These are phyloP conservation scores for Candida anglica DNA, from an alignment of 805 yeast genomes.

Conservation along the genomic window DNA sequence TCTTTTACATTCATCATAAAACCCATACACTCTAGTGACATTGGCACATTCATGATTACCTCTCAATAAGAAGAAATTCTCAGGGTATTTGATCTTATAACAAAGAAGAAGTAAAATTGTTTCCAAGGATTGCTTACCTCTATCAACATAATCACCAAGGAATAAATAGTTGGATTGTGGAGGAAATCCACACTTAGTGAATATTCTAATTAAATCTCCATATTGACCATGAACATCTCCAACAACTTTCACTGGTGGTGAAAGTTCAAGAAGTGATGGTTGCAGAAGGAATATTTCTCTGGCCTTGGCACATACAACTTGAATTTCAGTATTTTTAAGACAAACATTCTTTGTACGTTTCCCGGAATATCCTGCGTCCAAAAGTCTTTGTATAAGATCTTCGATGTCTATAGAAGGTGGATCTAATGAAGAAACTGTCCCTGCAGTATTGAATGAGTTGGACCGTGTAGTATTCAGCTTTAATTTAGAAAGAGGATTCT, in stretches of 20 bases:
- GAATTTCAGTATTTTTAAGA: conserved; percentile 84
- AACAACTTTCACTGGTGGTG: conserved; percentile 82
- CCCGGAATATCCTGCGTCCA: conserved; percentile 96
- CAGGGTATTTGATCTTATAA: conserved; percentile 95
- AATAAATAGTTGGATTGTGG: conserved; percentile 90
- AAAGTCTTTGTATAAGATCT: conserved; percentile 80
- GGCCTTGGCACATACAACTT: conserved; percentile 79
- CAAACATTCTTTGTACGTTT: conserved; percentile 88
- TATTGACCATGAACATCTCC: conserved; percentile 98
- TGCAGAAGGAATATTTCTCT: conserved; percentile 87
- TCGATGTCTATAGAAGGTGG: conserved; percentile 54
- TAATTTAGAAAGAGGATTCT: too few relatives aligned
- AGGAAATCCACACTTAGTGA: conserved; percentile 96
- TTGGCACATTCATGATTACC: conserved; percentile 98
- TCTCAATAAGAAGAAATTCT: conserved; percentile 85
- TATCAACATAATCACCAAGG: too few relatives aligned
- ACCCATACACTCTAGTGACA: conserved; percentile 94
- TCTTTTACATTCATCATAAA: conserved; percentile 96
- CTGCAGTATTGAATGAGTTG: too few relatives aligned
- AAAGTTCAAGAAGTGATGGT: conserved; percentile 82
- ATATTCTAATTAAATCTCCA: conserved; percentile 83
- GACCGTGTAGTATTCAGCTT: too few relatives aligned
- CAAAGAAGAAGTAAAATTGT: conserved; percentile 84
- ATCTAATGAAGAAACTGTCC: too few relatives aligned
- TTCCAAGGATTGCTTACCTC: conserved; percentile 95